Base-by-base conservation (phyloP, 495 filamentous ascomycete species). In the Hypoxylon fragiforme region DNA sequence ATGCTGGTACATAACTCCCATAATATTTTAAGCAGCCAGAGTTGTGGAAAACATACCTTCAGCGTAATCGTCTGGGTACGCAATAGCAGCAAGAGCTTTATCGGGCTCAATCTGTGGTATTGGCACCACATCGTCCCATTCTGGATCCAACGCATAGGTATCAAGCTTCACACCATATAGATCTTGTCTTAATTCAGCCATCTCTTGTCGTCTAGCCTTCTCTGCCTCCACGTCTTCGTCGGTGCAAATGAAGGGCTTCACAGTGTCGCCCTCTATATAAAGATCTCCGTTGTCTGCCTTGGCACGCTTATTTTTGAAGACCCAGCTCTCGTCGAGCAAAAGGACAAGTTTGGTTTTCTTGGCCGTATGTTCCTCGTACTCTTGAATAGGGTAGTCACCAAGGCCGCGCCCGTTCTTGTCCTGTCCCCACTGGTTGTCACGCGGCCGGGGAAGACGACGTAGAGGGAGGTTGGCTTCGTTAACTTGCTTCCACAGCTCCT, bases 51-150 rank as follows among this genome's bases (percentile, higher is more conserved):
- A 66, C 77, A 81, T 88, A 66, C 91, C 88, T 71, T 96, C 91
- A 48, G 85, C 79, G 70, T 97, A 98, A 41, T 91, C 86, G 6
- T 84, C 81, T 0, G 84, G 81, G 69, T 98, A 98, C 35, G 90
- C 83, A 64, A 98, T 98, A 32, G 84, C 82, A 2, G 92, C 94
- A 56, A 98, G 79, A 7, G 92, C 90, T 44, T 76, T 75, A 26
- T 81, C 79, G 31, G 91, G 89, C 71, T 97, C 94, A 59, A 92
- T 80, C 61, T 92, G 83, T 3, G 87, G 84, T 39, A 97, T 85
- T 15, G 95, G 94, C 22, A 82, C 67, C 30, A 98, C 74, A 69
- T 92, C 88, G 52, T 88, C 81, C 91, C 91, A 98, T 43, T 80
- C 80, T 0, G 89, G 85, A 67, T 92, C 82, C 42, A 75, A 69